Evolutionary conservation across 306 rosid species (phyloP).

Genomic region (Echinosophora koreensis): DNA sequence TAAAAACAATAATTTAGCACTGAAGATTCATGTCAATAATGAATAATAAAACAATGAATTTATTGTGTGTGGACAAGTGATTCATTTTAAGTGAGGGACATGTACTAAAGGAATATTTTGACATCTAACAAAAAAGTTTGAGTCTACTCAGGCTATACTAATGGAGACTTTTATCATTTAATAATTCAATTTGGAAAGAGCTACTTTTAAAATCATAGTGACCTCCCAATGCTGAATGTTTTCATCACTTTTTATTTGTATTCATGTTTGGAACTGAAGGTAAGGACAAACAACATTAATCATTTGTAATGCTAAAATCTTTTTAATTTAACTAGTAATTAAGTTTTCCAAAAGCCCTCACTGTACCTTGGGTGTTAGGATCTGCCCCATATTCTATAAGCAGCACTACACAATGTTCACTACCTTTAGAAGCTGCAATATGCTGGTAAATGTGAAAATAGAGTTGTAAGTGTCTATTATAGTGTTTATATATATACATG

Average conservation of each 20-base stretch:
- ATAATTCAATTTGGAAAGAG: not conserved
- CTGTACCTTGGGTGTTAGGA: conserved; percentile 67
- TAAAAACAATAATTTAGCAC: not conserved
- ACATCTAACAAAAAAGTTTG: not conserved
- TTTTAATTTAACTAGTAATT: not conserved
- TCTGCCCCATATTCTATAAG: conserved; percentile 68
- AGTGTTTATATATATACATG: not conserved
- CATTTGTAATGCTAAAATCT: not conserved
- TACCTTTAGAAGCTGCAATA: conserved; percentile 71
- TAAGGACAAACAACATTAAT: not conserved
- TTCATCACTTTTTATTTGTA: not conserved
- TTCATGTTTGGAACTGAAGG: not conserved
- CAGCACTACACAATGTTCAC: conserved; percentile 54
- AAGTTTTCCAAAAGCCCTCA: not conserved
- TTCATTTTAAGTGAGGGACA: not conserved
- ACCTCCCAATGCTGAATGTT: not conserved
- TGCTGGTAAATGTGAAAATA: conserved; percentile 57
- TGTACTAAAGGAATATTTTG: not conserved
- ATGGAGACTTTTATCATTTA: not conserved
- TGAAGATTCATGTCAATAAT: not conserved
- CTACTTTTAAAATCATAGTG: not conserved
- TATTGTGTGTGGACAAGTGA: conserved; percentile 2
- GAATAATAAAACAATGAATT: not conserved
- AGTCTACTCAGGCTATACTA: not conserved
- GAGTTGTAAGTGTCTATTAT: conserved; percentile 5